Evolutionary conservation across 306 rosid genomes (phyloP).

Genomic region (Canavalia ensiformis): DNA sequence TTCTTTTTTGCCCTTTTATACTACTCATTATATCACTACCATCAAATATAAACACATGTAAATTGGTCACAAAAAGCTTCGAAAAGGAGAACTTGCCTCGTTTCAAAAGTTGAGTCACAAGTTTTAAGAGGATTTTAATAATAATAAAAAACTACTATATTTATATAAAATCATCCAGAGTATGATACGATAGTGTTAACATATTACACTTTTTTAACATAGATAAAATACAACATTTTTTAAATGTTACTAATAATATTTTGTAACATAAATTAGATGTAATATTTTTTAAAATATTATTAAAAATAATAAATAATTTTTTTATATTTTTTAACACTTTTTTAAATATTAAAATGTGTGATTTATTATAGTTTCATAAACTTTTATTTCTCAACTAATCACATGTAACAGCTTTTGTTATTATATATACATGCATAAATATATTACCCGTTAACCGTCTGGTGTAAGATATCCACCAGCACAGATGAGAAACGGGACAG

Average conservation of each 20-base stretch:
- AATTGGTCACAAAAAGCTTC: background rate
- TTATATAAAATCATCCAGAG: background rate
- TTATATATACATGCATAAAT: no score
- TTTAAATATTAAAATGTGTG: no score
- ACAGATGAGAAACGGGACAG: no score
- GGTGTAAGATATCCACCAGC: no score
- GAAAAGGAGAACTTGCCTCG: background rate
- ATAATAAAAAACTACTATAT: background rate
- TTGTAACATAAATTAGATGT: no score
- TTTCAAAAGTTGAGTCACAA: background rate
- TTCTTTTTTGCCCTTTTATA: conserved; percentile 14
- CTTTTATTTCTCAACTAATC: background rate
- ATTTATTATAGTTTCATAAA: background rate
- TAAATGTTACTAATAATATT: no score
- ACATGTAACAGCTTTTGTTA: background rate
- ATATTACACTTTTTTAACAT: no score
- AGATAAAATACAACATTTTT: no score
- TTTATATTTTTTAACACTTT: no score
- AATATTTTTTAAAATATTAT: no score
- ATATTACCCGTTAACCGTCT: no score
- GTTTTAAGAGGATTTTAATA: background rate
- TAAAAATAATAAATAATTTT: no score
- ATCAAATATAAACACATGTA: background rate
- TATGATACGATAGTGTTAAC: background rate
- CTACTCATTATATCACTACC: conserved; percentile 44